phyloP scores from a whole-genome alignment of 495 filamentous ascomycete species.

The Sphaerosporella brunnea region DNA sequence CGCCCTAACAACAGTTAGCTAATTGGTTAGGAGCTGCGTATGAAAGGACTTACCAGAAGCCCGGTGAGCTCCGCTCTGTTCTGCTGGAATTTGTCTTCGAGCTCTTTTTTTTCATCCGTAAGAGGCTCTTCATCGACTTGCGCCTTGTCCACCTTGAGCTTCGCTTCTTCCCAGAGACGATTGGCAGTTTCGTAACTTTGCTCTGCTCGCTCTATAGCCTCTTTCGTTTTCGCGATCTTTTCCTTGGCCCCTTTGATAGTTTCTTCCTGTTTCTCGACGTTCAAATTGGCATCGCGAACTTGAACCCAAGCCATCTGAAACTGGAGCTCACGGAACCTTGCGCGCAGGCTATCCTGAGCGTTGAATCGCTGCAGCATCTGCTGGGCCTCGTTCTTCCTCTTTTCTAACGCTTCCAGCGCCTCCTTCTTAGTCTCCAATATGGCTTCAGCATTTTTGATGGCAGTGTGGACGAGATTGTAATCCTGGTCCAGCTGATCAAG shows the following conservation, averaged over 20 bases:
- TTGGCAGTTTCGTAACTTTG: conserved; percentile 20
- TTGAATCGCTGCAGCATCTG: conserved; percentile 33
- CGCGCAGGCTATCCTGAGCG: conserved; percentile 38
- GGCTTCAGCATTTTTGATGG: conserved; percentile 47
- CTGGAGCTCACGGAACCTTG: conserved; percentile 34
- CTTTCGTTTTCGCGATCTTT: conserved; percentile 22
- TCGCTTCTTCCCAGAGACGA: conserved; percentile 12
- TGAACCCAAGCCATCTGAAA: conserved; percentile 57
- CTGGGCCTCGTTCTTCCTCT: conserved; percentile 28
- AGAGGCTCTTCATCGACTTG: conserved; percentile 24
- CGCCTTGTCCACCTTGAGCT: conserved; percentile 8
- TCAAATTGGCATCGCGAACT: conserved; percentile 36
- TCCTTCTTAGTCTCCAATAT: conserved; percentile 35
- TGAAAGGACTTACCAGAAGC: conserved; percentile 30
- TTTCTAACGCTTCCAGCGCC: conserved; percentile 31
- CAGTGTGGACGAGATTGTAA: conserved; percentile 60
- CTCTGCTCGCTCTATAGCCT: conserved; percentile 22
- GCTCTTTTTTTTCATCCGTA: conserved; percentile 28
- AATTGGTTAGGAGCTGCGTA: conserved; percentile 1
- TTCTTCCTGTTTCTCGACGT: conserved; percentile 13
- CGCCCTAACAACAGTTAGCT: conserved; percentile 26
- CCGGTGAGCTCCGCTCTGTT: conserved; percentile 31
- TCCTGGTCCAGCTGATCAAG: conserved; percentile 82
- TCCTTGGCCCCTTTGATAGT: conserved; percentile 21
- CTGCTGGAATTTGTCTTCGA: conserved; percentile 29